These are phyloP conservation scores for Tolypocladium cylindrosporum DNA, from an alignment of 2,329 filamentous ascomycete genomes.

Conservation along the genomic window DNA sequence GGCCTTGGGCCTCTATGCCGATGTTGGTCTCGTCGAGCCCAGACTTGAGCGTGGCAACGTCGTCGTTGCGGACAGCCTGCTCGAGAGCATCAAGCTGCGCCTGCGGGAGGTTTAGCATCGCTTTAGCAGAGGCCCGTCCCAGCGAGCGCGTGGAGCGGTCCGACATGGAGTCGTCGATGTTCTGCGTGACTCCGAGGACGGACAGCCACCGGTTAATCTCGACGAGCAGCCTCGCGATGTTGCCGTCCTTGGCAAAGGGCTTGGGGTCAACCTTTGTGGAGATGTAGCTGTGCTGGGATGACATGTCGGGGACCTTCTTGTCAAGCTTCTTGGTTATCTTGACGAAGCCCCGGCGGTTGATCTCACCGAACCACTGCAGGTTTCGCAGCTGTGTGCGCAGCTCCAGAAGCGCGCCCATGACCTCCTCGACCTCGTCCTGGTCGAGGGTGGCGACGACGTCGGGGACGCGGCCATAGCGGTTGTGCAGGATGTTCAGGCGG, in stretches of 20 bases:
- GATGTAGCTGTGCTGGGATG: slow-evolving; percentile 77
- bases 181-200: slow-evolving; percentile 65
- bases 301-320: slow-evolving; percentile 73
- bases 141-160: slow-evolving; percentile 67
- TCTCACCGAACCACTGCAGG: slow-evolving; percentile 94
- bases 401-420: slow-evolving; percentile 83
- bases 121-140: slow-evolving; percentile 65
- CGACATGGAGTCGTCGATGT: slow-evolving; percentile 64
- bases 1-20: slow-evolving; percentile 28
- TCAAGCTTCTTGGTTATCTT: slow-evolving; percentile 99
- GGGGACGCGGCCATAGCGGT: slow-evolving; percentile 69
- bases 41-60: slow-evolving; percentile 44
- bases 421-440: slow-evolving; percentile 80
- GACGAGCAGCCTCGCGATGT: slow-evolving; percentile 35
- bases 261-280: slow-evolving; percentile 83
- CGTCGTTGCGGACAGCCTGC: slow-evolving; percentile 59
- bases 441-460: slow-evolving; percentile 66
- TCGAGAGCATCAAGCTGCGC: slow-evolving; percentile 63
- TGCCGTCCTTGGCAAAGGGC: slow-evolving; percentile 69
- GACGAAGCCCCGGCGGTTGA: slow-evolving; percentile 87
- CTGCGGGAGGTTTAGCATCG: slow-evolving; percentile 61
- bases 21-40: slow-evolving; percentile 49
- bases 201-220: slow-evolving; percentile 90
- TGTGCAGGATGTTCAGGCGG: slow-evolving; percentile 75
- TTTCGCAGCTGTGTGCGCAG: slow-evolving; percentile 80